A percentile compares a stretch with the other conserved stretches of the same genome.
phyloP scores from a whole-genome alignment of 306 rosid genomes.

The Cucurbita maxima region DNA sequence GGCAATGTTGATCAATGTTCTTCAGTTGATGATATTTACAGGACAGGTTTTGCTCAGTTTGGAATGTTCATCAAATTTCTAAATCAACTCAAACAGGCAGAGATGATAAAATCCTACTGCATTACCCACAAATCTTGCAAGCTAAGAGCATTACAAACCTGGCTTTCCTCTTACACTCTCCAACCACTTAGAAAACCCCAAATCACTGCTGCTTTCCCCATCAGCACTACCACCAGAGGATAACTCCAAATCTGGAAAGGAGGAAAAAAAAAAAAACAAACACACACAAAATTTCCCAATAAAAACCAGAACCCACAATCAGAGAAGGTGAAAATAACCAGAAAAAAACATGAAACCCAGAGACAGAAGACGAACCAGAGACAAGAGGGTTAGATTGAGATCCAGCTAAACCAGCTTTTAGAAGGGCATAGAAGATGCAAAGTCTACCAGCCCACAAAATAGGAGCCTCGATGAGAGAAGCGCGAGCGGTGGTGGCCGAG shows the following conservation, averaged over 20 bases:
- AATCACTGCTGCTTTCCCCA: slow-evolving; percentile 36
- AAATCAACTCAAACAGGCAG: too few species aligned
- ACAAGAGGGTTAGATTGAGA: slow-evolving; percentile 66
- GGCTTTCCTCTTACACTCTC: slow-evolving; percentile 59
- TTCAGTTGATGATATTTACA: not conserved
- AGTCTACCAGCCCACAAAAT: slow-evolving; percentile 75
- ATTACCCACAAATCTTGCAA: not conserved
- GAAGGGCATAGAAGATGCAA: slow-evolving; percentile 75
- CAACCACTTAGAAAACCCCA: slow-evolving; percentile 90
- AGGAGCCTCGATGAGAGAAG: slow-evolving; percentile 72
- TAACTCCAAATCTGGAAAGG: slow-evolving; percentile 35
- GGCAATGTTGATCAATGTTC: not conserved
- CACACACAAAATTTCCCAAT: not conserved
- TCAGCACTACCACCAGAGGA: slow-evolving; percentile 17
- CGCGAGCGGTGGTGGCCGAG: slow-evolving; percentile 1
- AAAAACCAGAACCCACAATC: not conserved
- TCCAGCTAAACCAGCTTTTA: slow-evolving; percentile 81
- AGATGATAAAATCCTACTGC: not conserved
- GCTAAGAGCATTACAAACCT: slow-evolving; percentile 23
- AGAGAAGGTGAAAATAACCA: not conserved
- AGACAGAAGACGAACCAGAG: slow-evolving; percentile 34
- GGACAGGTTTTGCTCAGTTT: not conserved
- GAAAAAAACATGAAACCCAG: not conserved
- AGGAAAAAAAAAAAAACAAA: not conserved
- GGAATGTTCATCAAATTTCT: too few species aligned